A percentile compares a stretch with the other conserved stretches of the same genome.
Conservation (phyloP, 805 yeast species). For the Metschnikowia noctiluminum region DNA sequence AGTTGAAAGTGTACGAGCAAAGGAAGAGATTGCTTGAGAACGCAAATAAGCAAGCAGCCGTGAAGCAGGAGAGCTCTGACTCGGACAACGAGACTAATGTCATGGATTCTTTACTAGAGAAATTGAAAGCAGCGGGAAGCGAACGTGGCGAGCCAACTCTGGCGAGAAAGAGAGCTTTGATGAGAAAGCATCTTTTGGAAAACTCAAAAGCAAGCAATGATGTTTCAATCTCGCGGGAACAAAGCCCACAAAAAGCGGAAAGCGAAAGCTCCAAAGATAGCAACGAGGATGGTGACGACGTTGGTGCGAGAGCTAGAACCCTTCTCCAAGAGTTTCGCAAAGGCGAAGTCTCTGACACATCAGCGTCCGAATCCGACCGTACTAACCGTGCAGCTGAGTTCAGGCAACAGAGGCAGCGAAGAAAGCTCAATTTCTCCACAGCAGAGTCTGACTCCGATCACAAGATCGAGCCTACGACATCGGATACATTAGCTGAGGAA, state of each 20-base stretch:
- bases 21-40: slow-evolving; percentile 62
- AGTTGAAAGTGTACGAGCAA: slow-evolving; percentile 66
- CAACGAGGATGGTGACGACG: slow-evolving; percentile 33
- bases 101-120: slow-evolving; percentile 85
- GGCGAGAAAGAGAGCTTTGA: slow-evolving; percentile 76
- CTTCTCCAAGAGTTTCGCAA: slow-evolving; percentile 58
- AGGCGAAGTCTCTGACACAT: slow-evolving; percentile 23
- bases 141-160: slow-evolving; percentile 71
- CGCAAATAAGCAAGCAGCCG: slow-evolving; percentile 30
- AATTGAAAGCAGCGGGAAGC: slow-evolving; percentile 83
- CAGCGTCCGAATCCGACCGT: slow-evolving; percentile 7
- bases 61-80: slow-evolving; percentile 20
- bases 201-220: slow-evolving; percentile 17
- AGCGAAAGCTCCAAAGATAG: slow-evolving; percentile 2
- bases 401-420: slow-evolving; percentile 16
- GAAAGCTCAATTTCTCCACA: slow-evolving; percentile 10
- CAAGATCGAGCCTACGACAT: background rate
- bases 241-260: background rate
- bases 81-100: slow-evolving; percentile 49
- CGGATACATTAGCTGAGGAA: background rate
- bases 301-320: slow-evolving; percentile 59
- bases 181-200: slow-evolving; percentile 58
- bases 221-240: background rate
- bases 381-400: slow-evolving; percentile 14
- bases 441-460: background rate